Percentiles rank a stretch among this genome's conserved stretches.
Evolutionary conservation across 257 asterid species (phyloP).

Genomic region (Jaltomata sinuosa): DNA sequence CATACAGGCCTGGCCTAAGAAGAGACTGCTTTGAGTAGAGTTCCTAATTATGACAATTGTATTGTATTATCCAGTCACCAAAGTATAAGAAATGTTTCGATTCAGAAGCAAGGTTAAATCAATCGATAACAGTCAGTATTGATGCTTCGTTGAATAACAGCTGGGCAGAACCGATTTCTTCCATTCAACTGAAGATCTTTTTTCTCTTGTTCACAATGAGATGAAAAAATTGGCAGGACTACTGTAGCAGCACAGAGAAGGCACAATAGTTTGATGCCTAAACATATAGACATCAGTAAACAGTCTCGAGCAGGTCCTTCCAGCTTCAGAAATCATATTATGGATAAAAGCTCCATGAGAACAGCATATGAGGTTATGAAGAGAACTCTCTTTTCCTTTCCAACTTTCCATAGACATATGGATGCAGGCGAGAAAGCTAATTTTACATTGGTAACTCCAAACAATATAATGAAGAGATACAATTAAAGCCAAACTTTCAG

Average conservation of each 20-base stretch:
- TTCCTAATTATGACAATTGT: not conserved
- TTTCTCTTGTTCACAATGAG: not conserved
- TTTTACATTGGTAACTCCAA: not conserved
- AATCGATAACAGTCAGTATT: not conserved
- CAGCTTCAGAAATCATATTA: not conserved
- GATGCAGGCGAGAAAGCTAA: not conserved
- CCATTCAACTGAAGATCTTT: not conserved
- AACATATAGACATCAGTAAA: not conserved
- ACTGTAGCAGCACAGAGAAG: not conserved
- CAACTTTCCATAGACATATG: not conserved
- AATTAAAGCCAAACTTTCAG: not conserved
- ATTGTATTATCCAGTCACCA: not conserved
- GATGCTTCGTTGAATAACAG: not conserved
- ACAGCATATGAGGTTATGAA: not conserved
- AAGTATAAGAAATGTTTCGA: not conserved
- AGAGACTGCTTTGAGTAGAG: not conserved
- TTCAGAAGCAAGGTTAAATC: not conserved
- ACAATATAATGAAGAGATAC: not conserved
- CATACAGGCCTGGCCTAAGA: not conserved
- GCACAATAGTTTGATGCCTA: not conserved
- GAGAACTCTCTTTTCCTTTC: not conserved
- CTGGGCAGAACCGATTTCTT: not conserved
- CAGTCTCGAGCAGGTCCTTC: not conserved
- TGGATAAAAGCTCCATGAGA: not conserved
- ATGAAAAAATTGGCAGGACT: not conserved